Conservation (phyloP, 1,284 basidiomycete species). For the Apiotrichum gracile region DNA sequence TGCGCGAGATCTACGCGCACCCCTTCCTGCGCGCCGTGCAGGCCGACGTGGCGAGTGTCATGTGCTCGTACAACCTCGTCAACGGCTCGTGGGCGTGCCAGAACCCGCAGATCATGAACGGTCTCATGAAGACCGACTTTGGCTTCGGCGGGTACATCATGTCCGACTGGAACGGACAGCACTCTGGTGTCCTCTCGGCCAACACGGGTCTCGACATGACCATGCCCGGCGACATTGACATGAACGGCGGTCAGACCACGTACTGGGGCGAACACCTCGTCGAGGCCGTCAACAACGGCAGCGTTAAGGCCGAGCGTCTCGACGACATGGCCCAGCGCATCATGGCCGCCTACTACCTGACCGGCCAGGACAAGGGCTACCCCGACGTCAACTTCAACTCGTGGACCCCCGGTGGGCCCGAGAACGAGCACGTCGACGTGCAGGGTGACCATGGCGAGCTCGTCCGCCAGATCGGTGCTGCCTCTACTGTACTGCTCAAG, state of each 20-base stretch:
- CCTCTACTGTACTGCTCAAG: constrained; percentile 64
- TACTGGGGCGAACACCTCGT: constrained; percentile 15
- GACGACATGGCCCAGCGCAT: constrained; percentile 33
- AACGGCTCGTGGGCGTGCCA: constrained; percentile 62
- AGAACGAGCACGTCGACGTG: constrained; percentile 62
- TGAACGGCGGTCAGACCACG: constrained; percentile 12
- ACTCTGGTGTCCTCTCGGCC: neutral
- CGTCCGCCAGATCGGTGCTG: constrained; percentile 22
- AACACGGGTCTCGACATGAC: neutral
- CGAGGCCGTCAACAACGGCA: constrained; percentile 25
- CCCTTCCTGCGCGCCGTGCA: constrained; percentile 61
- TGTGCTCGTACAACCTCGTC: constrained; percentile 64
- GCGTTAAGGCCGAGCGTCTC: constrained; percentile 20
- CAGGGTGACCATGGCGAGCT: too few species aligned
- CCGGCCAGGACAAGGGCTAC: constrained; percentile 29
- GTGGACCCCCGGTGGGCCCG: constrained; percentile 11
- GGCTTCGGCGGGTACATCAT: constrained; percentile 53
- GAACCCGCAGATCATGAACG: constrained; percentile 59
- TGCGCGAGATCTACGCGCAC: constrained; percentile 26
- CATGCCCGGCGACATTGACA: constrained; percentile 49
- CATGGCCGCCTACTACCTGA: constrained; percentile 28
- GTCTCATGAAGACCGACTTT: constrained; percentile 65
- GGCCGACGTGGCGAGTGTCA: constrained; percentile 64
- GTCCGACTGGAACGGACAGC: constrained; percentile 29
- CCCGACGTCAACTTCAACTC: constrained; percentile 18